Percentiles rank a stretch among this genome's conserved stretches.
phyloP scores from a whole-genome alignment of 2,329 filamentous ascomycete species.

The Elsinoe ampelina region DNA sequence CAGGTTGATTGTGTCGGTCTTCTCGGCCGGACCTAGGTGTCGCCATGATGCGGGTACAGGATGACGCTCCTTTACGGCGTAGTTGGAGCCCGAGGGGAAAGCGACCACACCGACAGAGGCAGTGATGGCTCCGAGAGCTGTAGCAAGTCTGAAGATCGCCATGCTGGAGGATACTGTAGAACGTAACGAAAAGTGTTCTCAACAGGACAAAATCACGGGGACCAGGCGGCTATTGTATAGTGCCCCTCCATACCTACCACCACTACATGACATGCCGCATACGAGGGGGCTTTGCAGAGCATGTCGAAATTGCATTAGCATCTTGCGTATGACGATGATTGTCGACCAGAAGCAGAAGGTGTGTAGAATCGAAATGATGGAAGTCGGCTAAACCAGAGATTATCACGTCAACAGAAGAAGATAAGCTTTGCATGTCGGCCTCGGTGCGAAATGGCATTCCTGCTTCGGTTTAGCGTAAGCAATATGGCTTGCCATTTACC shows the following conservation, averaged over 20 bases:
- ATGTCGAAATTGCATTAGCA: not conserved
- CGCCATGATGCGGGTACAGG: slow-evolving; percentile 44
- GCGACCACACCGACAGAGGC: not conserved
- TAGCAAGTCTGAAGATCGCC: slow-evolving; percentile 2
- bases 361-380: not conserved
- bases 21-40: slow-evolving; percentile 38
- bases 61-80: slow-evolving; percentile 49
- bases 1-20: slow-evolving; percentile 42
- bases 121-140: slow-evolving; percentile 11
- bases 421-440: not conserved
- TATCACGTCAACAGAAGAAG: not conserved
- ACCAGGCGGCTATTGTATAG: not conserved
- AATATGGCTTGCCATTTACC: not conserved
- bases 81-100: slow-evolving; percentile 28
- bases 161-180: not conserved
- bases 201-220: not conserved
- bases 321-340: not conserved
- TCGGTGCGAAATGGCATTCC: not conserved
- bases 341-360: not conserved
- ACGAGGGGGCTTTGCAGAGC: not conserved
- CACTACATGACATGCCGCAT: not conserved
- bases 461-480: not conserved
- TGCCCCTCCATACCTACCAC: not conserved
- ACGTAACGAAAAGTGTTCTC: not conserved
- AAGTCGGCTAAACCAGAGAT: not conserved